Evolutionary conservation across 225 moss, liverwort and hornwort genomes (phyloP).

Genomic region (Physcomitrium patens): DNA sequence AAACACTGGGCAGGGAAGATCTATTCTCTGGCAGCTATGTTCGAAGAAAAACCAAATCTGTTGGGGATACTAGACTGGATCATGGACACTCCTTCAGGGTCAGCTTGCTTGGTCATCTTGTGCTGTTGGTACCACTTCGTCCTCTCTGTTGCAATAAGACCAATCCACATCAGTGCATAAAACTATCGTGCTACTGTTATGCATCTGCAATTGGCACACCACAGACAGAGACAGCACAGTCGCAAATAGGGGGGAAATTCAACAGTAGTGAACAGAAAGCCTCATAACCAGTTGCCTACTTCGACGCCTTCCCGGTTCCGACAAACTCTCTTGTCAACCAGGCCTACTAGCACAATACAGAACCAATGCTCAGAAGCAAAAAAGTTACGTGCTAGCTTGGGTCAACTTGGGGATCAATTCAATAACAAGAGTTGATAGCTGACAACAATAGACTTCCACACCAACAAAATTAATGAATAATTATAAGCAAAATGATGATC

Average conservation of each 20-base stretch:
- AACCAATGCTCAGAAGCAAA: neutral
- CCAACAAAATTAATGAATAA: neutral
- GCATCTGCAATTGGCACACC: neutral
- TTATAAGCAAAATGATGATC: neutral
- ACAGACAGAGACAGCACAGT: too few species aligned
- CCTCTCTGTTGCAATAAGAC: slow-evolving; percentile 52
- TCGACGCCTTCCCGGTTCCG: neutral
- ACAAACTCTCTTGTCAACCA: neutral
- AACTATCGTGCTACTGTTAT: neutral
- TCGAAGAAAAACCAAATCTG: slow-evolving; percentile 68
- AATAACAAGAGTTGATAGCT: neutral
- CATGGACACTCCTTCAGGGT: slow-evolving; percentile 66
- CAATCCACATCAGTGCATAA: slow-evolving; percentile 37
- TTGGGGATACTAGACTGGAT: slow-evolving; percentile 53
- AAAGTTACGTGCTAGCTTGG: neutral
- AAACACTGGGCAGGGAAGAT: too few species aligned
- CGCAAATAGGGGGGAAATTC: neutral
- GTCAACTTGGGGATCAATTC: neutral
- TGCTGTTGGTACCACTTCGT: slow-evolving; percentile 75
- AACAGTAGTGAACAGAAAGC: neutral
- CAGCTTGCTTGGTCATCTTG: slow-evolving; percentile 61
- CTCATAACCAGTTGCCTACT: neutral
- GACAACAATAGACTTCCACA: too few species aligned
- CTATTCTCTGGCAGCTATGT: slow-evolving; percentile 56
- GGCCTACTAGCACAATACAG: neutral